Evolutionary conservation across 2,329 filamentous ascomycete species (phyloP).

Genomic region (Catunica adiposa): DNA sequence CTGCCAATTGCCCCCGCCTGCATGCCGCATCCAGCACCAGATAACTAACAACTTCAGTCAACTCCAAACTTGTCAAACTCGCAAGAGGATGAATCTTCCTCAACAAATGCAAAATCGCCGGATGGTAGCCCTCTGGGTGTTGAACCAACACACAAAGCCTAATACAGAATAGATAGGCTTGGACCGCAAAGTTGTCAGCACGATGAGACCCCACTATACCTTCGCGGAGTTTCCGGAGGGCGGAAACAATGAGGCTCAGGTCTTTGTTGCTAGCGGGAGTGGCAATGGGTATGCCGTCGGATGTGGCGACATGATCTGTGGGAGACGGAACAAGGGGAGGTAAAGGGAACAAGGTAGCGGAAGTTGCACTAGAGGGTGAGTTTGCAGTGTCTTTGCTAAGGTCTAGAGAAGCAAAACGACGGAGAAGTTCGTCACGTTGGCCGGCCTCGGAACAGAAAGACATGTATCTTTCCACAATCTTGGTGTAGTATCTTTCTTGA

Average conservation of each 20-base stretch:
- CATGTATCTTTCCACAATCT: conserved; percentile 79
- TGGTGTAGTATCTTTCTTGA: conserved; percentile 74
- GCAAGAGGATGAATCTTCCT: conserved; percentile 50
- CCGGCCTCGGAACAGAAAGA: conserved; percentile 65
- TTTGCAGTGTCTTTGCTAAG: conserved; percentile 9
- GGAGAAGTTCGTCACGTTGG: conserved; percentile 55
- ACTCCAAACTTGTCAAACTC: conserved; percentile 53
- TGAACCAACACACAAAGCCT: conserved; percentile 65
- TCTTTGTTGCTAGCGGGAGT: conserved; percentile 29
- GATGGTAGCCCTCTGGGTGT: conserved; percentile 78
- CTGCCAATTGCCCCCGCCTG: conserved; percentile 55
- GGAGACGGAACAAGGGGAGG: conserved; percentile 10
- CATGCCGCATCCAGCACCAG: conserved; percentile 79
- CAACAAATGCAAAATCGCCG: conserved; percentile 67
- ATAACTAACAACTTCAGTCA: conserved; percentile 66
- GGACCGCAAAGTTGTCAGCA: conserved; percentile 64
- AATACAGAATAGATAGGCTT: conserved; percentile 83
- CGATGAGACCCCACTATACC: conserved; percentile 67
- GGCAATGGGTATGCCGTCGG: neutral
- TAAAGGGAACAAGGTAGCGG: neutral
- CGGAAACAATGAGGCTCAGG: conserved; percentile 59
- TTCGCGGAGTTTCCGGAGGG: conserved; percentile 83
- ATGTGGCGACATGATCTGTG: neutral
- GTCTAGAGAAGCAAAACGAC: conserved; percentile 52
- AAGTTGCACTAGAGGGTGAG: neutral